These are phyloP conservation scores for Leccinum incarnatum DNA, from an alignment of 768 basidiomycete genomes.

Conservation along the genomic window DNA sequence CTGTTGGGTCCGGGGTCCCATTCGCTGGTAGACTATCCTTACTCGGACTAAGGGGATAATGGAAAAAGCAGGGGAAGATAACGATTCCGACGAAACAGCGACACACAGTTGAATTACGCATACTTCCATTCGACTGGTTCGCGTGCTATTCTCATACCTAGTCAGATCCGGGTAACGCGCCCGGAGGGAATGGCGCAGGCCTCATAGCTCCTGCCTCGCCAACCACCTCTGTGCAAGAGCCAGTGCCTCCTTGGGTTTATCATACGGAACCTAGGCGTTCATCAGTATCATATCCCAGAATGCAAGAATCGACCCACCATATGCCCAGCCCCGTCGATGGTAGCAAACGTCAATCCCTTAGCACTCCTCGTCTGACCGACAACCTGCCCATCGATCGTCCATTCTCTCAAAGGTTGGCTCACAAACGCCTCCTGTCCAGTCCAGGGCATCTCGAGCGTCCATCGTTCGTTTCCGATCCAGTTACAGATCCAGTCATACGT, in stretches of 20 bases:
- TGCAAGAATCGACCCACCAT: slow-evolving; percentile 46
- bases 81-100: not conserved
- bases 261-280: slow-evolving; percentile 50
- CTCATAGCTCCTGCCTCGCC: slow-evolving; percentile 25
- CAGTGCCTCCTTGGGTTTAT: slow-evolving; percentile 57
- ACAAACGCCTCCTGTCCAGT: slow-evolving; percentile 54
- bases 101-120: not conserved
- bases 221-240: slow-evolving; percentile 51
- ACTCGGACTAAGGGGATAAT: not conserved
- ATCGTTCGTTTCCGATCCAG: slow-evolving; percentile 72
- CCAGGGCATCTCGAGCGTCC: slow-evolving; percentile 77
- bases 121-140: not conserved
- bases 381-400: slow-evolving; percentile 48
- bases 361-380: slow-evolving; percentile 57
- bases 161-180: not conserved
- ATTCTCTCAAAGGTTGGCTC: slow-evolving; percentile 49
- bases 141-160: not conserved
- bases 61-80: not conserved
- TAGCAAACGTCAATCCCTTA: slow-evolving; percentile 65
- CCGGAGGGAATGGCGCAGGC: too few relatives aligned
- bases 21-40: not conserved
- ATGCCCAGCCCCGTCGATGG: slow-evolving; percentile 69
- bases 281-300: slow-evolving; percentile 3
- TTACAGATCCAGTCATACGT: slow-evolving; percentile 82
- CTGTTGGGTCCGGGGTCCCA: not conserved